phyloP scores from a whole-genome alignment of 108 stramenopile genomes.

The Nannochloropsis salina region DNA sequence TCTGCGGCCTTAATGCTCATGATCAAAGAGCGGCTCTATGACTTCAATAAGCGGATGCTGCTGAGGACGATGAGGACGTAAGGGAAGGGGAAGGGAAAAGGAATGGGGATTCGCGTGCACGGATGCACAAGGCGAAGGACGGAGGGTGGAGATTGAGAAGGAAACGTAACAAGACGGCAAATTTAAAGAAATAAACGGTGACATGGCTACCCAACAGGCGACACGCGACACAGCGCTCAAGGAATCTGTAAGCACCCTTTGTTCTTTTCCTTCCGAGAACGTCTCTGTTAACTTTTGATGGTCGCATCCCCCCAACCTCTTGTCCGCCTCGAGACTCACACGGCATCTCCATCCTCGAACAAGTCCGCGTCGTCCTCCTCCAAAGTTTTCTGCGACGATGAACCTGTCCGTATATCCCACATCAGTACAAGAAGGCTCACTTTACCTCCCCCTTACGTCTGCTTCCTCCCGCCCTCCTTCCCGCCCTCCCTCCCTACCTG shows the following conservation, averaged over 20 bases:
- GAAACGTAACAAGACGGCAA: background rate
- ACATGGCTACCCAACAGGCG: background rate
- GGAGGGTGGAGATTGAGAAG: background rate
- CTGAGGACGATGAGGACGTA: background rate
- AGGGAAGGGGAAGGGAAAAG: background rate
- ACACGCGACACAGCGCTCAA: no score
- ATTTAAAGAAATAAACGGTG: background rate
- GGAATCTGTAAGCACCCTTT: no score
- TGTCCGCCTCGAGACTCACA: background rate
- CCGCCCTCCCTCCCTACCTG: background rate
- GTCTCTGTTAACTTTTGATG: no score
- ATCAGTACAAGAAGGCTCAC: background rate
- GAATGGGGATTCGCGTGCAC: background rate
- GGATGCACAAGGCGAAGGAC: background rate
- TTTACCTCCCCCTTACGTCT: background rate
- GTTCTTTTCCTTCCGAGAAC: no score
- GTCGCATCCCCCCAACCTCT: background rate
- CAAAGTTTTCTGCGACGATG: background rate
- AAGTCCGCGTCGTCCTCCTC: background rate
- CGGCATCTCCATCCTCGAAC: background rate
- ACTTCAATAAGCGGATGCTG: background rate
- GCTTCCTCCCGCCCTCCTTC: background rate
- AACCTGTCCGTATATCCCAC: background rate
- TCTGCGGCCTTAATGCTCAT: constrained; percentile 78
- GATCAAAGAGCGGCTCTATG: constrained; percentile 68